These are phyloP conservation scores for Arachis monticola DNA, from an alignment of 331 rosid species.

Conservation along the genomic window DNA sequence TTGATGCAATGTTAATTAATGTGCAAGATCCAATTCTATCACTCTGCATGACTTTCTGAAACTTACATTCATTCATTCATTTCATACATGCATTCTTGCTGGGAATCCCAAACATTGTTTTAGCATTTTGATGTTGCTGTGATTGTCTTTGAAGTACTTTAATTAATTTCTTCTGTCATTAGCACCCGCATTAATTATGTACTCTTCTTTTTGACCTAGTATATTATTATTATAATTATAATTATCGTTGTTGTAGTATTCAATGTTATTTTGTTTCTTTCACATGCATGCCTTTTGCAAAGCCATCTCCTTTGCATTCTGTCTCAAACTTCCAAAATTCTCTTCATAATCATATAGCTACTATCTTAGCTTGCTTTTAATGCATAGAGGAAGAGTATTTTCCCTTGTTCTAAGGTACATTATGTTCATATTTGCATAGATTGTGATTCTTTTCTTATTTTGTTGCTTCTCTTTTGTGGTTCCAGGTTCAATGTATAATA, in stretches of 20 bases:
- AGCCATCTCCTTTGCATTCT: slow-evolving; percentile 33
- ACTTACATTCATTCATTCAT: neutral
- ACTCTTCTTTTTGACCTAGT: slow-evolving; percentile 19
- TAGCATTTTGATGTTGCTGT: slow-evolving; percentile 4
- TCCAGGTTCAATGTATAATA: slow-evolving; percentile 68
- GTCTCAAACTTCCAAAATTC: slow-evolving; percentile 21
- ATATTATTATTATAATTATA: slow-evolving; percentile 32
- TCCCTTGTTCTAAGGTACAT: slow-evolving; percentile 28
- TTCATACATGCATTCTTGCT: slow-evolving; percentile 35
- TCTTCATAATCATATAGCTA: neutral
- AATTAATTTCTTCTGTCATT: slow-evolving; percentile 1
- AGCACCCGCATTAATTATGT: slow-evolving; percentile 10
- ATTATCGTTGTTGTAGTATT: slow-evolving; percentile 20
- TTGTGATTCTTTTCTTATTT: slow-evolving; percentile 46
- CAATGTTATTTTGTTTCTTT: slow-evolving; percentile 20
- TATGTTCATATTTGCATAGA: slow-evolving; percentile 36
- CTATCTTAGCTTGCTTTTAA: neutral
- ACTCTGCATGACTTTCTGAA: slow-evolving; percentile 33
- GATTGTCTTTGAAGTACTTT: slow-evolving; percentile 22
- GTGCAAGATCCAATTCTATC: slow-evolving; percentile 42
- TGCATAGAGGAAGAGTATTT: neutral
- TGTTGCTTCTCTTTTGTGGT: slow-evolving; percentile 42
- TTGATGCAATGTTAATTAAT: slow-evolving; percentile 35
- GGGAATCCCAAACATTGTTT: slow-evolving; percentile 8
- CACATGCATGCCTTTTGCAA: slow-evolving; percentile 42